Evolutionary conservation across 345 rosid genomes (phyloP), one percentile per base, ranked within the genome.

Genomic region (Fremontodendron californicum): DNA sequence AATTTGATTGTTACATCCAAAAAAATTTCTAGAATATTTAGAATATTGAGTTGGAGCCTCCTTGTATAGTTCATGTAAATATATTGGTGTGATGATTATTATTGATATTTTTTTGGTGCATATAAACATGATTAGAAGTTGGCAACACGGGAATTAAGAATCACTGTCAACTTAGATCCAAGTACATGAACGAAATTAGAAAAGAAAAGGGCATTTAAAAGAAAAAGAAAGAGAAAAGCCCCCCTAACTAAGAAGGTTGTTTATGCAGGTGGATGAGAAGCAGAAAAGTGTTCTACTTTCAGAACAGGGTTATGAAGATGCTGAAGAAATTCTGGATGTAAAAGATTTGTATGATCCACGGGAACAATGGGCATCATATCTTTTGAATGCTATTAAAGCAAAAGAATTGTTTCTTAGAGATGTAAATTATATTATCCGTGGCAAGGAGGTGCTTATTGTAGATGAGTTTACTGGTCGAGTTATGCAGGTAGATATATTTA

Each of bases 381-480:
- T 95, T 78, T 85, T 95, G 79, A 95, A 95, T 89, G 99, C 99
- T 75, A 88, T 95, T 45, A 95, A 95, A 84, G 97, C 99, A 67
- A 93, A 95, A 83, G 98, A 93, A 78, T 88, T 95, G 42, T 95
- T 93, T 79, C 98, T 95, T 45, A 91, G 87, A 85, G 99, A 95
- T 86, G 97, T 95, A 23, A 95, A 93, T 83, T 95, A 95, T 79
- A 95, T 95, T 62, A 89, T 91, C 72, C 97, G 98, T 19, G 89
- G 96, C 80, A 93, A 90, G 87, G 98, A 95, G 86, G 98, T 95
- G 78, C 94, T 95, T 78, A 95, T 95, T 48, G 98, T 95, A 78
- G 98, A 95, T 79, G 99, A 95, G 87, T 93, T 95, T 81, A 91
- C 99, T 64, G 99, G 99, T 74, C 98, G 99, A 81, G 97, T 95